A percentile compares a stretch with the other conserved stretches of the same genome.
Conservation (phyloP, 352 stramenopile species). For the Phytophthora rubi region DNA sequence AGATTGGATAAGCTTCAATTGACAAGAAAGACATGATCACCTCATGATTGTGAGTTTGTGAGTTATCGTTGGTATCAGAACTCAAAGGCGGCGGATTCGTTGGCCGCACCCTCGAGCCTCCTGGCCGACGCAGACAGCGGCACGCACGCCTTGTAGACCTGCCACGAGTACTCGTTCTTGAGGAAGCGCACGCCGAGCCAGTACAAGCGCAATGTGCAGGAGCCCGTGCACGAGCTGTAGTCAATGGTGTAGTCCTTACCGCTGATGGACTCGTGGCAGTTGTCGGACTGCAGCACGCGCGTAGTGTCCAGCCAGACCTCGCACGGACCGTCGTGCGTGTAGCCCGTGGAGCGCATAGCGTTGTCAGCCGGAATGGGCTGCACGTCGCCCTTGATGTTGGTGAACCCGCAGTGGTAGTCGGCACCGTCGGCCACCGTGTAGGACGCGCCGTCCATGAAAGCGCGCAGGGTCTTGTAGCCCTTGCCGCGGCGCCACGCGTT, state of each 20-base stretch:
- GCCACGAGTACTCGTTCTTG: conserved; percentile 60
- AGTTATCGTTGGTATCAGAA: conserved; percentile 13
- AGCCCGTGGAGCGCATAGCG: conserved; percentile 48
- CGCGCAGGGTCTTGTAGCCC: conserved; percentile 53
- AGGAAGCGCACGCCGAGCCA: conserved; percentile 53
- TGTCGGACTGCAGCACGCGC: conserved; percentile 45
- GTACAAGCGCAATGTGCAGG: conserved; percentile 54
- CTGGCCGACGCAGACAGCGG: conserved; percentile 38
- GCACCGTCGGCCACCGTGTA: conserved; percentile 44
- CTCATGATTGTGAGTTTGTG: conserved; percentile 2
- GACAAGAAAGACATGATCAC: conserved; percentile 11
- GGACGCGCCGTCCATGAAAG: conserved; percentile 50
- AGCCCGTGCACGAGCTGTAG: conserved; percentile 51
- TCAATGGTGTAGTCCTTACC: conserved; percentile 49
- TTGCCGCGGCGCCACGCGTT: conserved; percentile 46
- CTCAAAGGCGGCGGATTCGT: conserved; percentile 33
- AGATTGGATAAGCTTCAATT: conserved; percentile 7
- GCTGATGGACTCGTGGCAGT: conserved; percentile 43
- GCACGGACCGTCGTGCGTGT: conserved; percentile 58
- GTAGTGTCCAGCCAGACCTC: conserved; percentile 56
- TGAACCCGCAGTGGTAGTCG: conserved; percentile 51
- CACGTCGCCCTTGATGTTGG: conserved; percentile 19
- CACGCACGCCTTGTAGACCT: conserved; percentile 59
- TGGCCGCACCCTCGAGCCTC: conserved; percentile 27
- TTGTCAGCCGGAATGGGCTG: conserved; percentile 43